Conservation (phyloP, 2,329 filamentous ascomycete species). For the Fusarium sp. region DNA sequence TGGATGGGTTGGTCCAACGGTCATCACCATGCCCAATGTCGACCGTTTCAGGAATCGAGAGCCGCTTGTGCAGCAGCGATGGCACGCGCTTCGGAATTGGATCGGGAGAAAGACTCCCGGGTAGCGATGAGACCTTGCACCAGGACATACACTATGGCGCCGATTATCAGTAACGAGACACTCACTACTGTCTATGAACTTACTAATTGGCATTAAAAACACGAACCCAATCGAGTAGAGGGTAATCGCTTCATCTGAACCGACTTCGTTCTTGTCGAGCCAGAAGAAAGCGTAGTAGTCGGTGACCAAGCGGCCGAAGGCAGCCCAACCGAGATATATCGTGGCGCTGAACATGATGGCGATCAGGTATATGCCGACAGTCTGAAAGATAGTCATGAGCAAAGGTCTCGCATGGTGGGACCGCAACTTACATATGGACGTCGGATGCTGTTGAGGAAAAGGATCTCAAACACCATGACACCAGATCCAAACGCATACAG, state of each 20-base stretch:
- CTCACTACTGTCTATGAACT: conserved; percentile 42
- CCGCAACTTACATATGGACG: conserved; percentile 59
- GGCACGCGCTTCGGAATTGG: conserved; percentile 43
- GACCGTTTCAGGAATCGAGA: conserved; percentile 35
- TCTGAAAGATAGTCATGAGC: conserved; percentile 51
- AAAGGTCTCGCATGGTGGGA: neutral
- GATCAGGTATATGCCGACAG: conserved; percentile 59
- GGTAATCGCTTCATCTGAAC: conserved; percentile 59
- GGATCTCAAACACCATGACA: conserved; percentile 60
- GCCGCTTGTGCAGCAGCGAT: conserved; percentile 44
- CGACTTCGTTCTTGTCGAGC: conserved; percentile 60
- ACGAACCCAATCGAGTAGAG: conserved; percentile 61
- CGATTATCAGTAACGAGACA: conserved; percentile 32
- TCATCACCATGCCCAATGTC: conserved; percentile 2
- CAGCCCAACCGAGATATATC: conserved; percentile 64
- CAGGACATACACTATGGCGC: conserved; percentile 61
- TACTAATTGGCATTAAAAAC: conserved; percentile 59
- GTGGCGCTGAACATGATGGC: conserved; percentile 57
- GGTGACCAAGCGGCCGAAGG: conserved; percentile 61
- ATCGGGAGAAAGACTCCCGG: conserved; percentile 58
- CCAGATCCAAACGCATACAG: conserved; percentile 59
- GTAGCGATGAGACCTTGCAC: conserved; percentile 64
- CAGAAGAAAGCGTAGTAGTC: conserved; percentile 64
- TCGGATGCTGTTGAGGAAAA: conserved; percentile 66
- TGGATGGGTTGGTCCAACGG: neutral